Evolutionary conservation across 345 rosid species (phyloP).

Genomic region (Arabidopsis thaliana): DNA sequence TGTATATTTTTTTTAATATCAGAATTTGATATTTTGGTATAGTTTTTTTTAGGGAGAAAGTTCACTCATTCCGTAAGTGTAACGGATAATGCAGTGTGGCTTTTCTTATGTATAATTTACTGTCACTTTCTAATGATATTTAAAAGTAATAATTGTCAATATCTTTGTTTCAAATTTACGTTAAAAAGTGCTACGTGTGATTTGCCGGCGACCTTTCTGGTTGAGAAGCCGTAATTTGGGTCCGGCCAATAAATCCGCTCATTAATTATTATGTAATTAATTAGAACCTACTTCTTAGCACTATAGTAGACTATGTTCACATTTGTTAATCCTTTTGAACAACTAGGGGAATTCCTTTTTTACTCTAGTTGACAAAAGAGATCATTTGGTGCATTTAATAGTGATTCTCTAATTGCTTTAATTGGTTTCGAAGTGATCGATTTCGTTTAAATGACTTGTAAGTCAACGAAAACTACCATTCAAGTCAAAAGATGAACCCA

Average conservation of each 20-base stretch:
- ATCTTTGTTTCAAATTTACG: constrained; percentile 29
- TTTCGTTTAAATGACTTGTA: constrained; percentile 39
- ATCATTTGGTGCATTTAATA: constrained; percentile 28
- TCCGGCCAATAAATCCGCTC: constrained; percentile 37
- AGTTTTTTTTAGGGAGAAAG: constrained; percentile 12
- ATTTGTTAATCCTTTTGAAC: constrained; percentile 26
- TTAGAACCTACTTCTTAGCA: constrained; percentile 23
- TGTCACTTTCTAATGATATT: constrained; percentile 20
- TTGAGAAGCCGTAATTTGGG: constrained; percentile 35
- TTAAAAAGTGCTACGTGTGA: constrained; percentile 25
- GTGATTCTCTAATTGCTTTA: constrained; percentile 32
- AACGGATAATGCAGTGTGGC: constrained; percentile 33
- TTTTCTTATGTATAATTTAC: not conserved
- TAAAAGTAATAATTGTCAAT: not conserved
- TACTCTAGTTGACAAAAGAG: constrained; percentile 24
- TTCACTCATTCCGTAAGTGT: constrained; percentile 31
- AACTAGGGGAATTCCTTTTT: constrained; percentile 19
- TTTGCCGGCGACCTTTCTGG: constrained; percentile 34
- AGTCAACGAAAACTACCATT: constrained; percentile 35
- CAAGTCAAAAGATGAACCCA: constrained; percentile 33
- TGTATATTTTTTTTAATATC: not conserved
- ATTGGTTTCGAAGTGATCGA: constrained; percentile 41
- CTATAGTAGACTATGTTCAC: constrained; percentile 33
- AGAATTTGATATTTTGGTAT: constrained; percentile 30
- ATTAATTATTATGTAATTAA: constrained; percentile 27